phyloP scores from a whole-genome alignment of 805 yeast species.

The Metschnikowia lachancei region DNA sequence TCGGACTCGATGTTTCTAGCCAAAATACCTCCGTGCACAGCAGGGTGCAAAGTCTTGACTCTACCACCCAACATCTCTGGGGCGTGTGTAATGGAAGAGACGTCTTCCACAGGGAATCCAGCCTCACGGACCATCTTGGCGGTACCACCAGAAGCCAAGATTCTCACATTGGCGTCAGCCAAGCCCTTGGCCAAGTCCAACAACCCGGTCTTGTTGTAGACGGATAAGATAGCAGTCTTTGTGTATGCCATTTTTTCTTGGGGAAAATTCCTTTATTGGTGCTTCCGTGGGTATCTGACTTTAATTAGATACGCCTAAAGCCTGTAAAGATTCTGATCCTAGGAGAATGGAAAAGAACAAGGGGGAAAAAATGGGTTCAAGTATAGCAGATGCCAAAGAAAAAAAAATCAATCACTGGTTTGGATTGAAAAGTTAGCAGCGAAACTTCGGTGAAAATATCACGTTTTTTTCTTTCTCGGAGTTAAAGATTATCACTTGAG shows the following conservation, averaged over 20 bases:
- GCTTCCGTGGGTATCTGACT: background rate
- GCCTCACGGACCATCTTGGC: slow-evolving; percentile 93
- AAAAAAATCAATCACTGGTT: background rate
- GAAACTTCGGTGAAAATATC: background rate
- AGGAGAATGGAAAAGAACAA: too few relatives aligned
- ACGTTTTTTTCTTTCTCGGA: background rate
- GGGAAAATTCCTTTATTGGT: background rate
- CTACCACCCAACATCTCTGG: slow-evolving; percentile 99
- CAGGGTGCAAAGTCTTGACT: slow-evolving; percentile 97
- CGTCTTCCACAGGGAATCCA: slow-evolving; percentile 97
- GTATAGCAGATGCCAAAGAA: too few relatives aligned
- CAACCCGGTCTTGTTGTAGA: slow-evolving; percentile 95
- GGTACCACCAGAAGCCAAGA: slow-evolving; percentile 97
- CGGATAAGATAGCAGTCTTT: slow-evolving; percentile 93
- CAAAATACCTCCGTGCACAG: slow-evolving; percentile 96
- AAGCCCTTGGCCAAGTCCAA: slow-evolving; percentile 95
- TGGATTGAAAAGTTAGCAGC: background rate
- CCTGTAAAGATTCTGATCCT: too few relatives aligned
- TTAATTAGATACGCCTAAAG: too few relatives aligned
- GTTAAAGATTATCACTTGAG: slow-evolving; percentile 1
- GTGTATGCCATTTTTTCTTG: slow-evolving; percentile 37
- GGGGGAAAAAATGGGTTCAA: too few relatives aligned
- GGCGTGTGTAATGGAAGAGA: slow-evolving; percentile 91
- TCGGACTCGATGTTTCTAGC: slow-evolving; percentile 92
- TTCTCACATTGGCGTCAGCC: slow-evolving; percentile 80